Base-by-base conservation (phyloP, 208 protist species). In the Wallacemonas sp. region DNA sequence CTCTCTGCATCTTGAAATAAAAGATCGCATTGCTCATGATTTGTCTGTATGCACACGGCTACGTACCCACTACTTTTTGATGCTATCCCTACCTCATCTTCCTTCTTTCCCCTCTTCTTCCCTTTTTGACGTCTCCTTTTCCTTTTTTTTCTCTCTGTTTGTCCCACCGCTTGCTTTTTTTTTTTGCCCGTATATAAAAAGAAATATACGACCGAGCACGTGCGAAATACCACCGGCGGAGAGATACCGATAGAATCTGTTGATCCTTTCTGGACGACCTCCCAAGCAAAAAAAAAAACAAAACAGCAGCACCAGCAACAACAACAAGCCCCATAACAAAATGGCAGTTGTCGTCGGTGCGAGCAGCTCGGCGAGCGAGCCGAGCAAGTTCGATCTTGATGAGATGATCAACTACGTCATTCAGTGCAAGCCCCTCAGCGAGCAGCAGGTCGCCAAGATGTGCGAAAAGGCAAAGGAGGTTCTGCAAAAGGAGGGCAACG, bases 391-490 rank as follows among this genome's bases (percentile, higher is more conserved):
- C 66, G 89, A 98, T 70, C 52, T 97, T 10, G 92, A 98, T 31
- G 84, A 90, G 71, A 80, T 94, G 75, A 96, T 97, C 66, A 72
- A 87, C 45, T 84, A 94, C 62, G 87, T 97, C 7, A 73, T 93
- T 23, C 82, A 95, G 62, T 93, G 92, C 55, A 96, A 96, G 59
- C 87, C 89, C 20, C 73, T 98, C 20, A 92, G 79, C 45, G 94
- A 97, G 65, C 81, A 83, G 32, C 88, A 97, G 69, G 88, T 98
- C 39, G 77, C 81, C 2, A 79, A 84, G 39, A 57, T 98, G 4
- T 98, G 94, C 63, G 86, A 95, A 18, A 94, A 95, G 76, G 95
- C 76, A 2, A 93, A 94, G 74, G 94, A 98, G 71, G 87, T 98
- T 12, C 71, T 99, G 28, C 77, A 89, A 48, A 87, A 97, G 74